These are phyloP conservation scores for Afroboletus lepidellus DNA, from an alignment of 1,284 basidiomycete species.

Conservation along the genomic window DNA sequence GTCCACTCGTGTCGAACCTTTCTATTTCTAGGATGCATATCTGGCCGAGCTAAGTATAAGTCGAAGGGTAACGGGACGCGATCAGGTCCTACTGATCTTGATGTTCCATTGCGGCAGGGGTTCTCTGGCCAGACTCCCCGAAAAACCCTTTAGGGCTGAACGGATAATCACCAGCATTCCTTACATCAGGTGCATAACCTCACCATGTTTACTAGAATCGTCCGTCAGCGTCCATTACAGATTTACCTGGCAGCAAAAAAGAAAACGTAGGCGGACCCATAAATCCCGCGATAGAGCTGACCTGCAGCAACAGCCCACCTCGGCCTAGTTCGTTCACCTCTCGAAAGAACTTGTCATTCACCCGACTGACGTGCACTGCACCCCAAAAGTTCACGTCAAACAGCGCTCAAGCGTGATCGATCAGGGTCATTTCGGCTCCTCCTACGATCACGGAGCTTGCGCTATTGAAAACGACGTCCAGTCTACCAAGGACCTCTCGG, in stretches of 20 bases:
- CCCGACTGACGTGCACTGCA: constrained; percentile 11
- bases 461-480: constrained; percentile 20
- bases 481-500: constrained; percentile 4
- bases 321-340: constrained; percentile 12
- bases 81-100: constrained; percentile 9
- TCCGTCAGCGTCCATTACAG: neutral
- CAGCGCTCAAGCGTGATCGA: constrained; percentile 4
- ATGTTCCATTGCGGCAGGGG: constrained; percentile 26
- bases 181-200: neutral
- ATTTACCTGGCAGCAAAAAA: constrained; percentile 10
- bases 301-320: constrained; percentile 12
- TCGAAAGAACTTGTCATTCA: constrained; percentile 19
- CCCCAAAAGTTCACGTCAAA: constrained; percentile 29
- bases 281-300: constrained; percentile 12
- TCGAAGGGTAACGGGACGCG: neutral
- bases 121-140: constrained; percentile 16
- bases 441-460: constrained; percentile 9
- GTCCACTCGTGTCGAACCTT: constrained; percentile 7
- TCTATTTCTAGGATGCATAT: constrained; percentile 19
- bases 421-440: constrained; percentile 11
- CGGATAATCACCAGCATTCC: neutral
- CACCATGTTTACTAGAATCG: constrained; percentile 13
- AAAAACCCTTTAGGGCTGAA: constrained; percentile 19
- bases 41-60: constrained; percentile 6
- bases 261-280: constrained; percentile 3